Conservation (phyloP, 768 basidiomycete genomes). For the Suillus variegatus region DNA sequence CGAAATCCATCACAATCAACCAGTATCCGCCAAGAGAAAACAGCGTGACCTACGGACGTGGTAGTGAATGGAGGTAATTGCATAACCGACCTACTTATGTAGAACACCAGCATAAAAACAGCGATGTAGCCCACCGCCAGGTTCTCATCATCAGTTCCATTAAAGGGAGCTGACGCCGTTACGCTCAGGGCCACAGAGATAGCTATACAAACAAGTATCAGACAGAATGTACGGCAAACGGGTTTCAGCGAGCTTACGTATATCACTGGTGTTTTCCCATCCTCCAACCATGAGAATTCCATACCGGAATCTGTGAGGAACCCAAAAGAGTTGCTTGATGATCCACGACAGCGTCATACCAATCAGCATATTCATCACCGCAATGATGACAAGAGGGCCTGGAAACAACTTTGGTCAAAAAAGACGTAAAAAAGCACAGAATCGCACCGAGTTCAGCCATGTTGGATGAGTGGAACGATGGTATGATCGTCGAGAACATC, state of each 20-base stretch:
- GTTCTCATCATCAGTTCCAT: conserved; percentile 54
- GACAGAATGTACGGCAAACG: neutral
- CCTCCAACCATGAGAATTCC: conserved; percentile 70
- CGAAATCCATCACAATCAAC: conserved; percentile 61
- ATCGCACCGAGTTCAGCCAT: conserved; percentile 51
- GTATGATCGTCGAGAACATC: conserved; percentile 73
- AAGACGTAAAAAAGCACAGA: neutral
- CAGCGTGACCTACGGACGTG: conserved; percentile 49
- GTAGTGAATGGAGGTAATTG: neutral
- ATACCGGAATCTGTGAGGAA: conserved; percentile 74
- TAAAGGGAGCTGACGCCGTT: conserved; percentile 62
- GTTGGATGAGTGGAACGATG: conserved; percentile 61
- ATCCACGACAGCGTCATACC: conserved; percentile 56
- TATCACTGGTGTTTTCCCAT: conserved; percentile 68
- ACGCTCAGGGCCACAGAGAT: conserved; percentile 67
- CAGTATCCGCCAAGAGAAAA: conserved; percentile 63
- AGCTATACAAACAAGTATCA: conserved; percentile 39
- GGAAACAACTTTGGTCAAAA: neutral
- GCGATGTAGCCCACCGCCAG: conserved; percentile 69
- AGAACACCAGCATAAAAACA: conserved; percentile 59
- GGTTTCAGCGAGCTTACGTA: conserved; percentile 48
- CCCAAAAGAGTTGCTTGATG: conserved; percentile 69
- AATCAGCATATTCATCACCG: conserved; percentile 56
- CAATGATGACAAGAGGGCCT: conserved; percentile 69
- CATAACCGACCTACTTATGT: conserved; percentile 37